These are phyloP conservation scores for Saccharum hybrid DNA, from an alignment of 202 grass and related monocot genomes.

Conservation along the genomic window DNA sequence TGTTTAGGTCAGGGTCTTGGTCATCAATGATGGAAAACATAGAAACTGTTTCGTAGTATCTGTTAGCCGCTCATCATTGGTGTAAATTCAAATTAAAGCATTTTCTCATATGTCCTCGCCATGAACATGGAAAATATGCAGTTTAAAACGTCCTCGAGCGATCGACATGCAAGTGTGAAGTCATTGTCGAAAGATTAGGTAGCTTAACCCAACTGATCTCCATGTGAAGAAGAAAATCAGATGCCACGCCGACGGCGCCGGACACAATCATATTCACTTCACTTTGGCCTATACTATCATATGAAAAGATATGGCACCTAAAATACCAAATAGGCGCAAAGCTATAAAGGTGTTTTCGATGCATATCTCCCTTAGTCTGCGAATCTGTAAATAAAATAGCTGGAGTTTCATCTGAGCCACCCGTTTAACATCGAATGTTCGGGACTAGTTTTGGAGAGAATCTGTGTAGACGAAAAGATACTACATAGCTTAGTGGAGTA, in stretches of 20 bases:
- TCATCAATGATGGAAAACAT: neutral
- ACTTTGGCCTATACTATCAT: constrained; percentile 41
- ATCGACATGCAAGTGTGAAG: constrained; percentile 24
- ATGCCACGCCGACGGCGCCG: constrained; percentile 34
- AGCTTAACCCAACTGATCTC: constrained; percentile 36
- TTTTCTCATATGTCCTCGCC: neutral
- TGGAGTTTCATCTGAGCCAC: constrained; percentile 42
- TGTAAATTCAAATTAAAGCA: neutral
- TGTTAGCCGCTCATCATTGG: neutral
- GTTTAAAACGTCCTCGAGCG: neutral
- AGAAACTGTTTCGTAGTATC: neutral
- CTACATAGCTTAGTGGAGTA: constrained; percentile 17
- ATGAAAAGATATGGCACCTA: constrained; percentile 58
- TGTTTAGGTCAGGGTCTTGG: neutral
- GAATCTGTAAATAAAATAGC: constrained; percentile 33
- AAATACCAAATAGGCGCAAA: constrained; percentile 46
- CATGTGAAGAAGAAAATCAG: constrained; percentile 56
- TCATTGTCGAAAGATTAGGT: constrained; percentile 46
- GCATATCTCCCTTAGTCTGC: constrained; percentile 24
- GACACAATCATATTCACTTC: constrained; percentile 47
- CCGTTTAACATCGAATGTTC: constrained; percentile 22
- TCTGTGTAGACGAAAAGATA: constrained; percentile 2
- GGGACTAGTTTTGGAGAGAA: constrained; percentile 1
- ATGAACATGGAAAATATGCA: constrained; percentile 4
- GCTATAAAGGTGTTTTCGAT: constrained; percentile 8